phyloP scores from a whole-genome alignment of 2,329 filamentous ascomycete species.

The Sphaerulina vaccinii region DNA sequence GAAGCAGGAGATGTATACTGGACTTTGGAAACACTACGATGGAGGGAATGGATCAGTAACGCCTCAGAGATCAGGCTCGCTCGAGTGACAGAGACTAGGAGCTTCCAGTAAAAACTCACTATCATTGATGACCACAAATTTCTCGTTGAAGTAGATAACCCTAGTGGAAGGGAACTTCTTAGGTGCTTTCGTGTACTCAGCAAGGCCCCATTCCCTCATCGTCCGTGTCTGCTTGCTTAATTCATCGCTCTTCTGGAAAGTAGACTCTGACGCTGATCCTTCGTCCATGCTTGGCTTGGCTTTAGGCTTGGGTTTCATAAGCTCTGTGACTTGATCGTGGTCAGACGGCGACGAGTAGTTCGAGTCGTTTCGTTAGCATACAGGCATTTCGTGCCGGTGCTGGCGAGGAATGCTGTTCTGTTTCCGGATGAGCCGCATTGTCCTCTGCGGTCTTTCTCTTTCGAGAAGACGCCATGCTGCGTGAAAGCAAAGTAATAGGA shows the following conservation, averaged over 20 bases:
- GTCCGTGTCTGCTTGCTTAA: slow-evolving; percentile 36
- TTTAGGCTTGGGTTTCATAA: slow-evolving; percentile 45
- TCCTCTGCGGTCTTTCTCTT: too few relatives aligned
- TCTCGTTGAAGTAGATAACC: slow-evolving; percentile 65
- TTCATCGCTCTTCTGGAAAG: slow-evolving; percentile 3
- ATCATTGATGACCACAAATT: slow-evolving; percentile 77
- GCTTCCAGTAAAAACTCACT: slow-evolving; percentile 19
- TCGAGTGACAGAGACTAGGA: neutral
- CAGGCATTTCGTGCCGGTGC: slow-evolving; percentile 37
- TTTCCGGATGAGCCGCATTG: slow-evolving; percentile 2
- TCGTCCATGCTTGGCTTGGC: slow-evolving; percentile 15
- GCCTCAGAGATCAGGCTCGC: too few relatives aligned
- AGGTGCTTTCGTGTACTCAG: slow-evolving; percentile 65
- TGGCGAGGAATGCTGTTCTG: slow-evolving; percentile 20
- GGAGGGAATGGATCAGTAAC: neutral
- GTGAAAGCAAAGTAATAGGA: too few relatives aligned
- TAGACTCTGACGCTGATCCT: too few relatives aligned
- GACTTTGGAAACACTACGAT: slow-evolving; percentile 70
- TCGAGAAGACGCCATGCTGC: neutral
- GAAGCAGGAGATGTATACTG: slow-evolving; percentile 79
- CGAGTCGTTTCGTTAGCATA: slow-evolving; percentile 15
- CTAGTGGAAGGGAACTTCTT: slow-evolving; percentile 57
- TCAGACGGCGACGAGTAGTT: slow-evolving; percentile 22
- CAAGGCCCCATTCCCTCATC: slow-evolving; percentile 60
- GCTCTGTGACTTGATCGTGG: slow-evolving; percentile 44